Evolutionary conservation across 2,329 filamentous ascomycete species (phyloP).

Genomic region (Apiospora rasikravindrae): DNA sequence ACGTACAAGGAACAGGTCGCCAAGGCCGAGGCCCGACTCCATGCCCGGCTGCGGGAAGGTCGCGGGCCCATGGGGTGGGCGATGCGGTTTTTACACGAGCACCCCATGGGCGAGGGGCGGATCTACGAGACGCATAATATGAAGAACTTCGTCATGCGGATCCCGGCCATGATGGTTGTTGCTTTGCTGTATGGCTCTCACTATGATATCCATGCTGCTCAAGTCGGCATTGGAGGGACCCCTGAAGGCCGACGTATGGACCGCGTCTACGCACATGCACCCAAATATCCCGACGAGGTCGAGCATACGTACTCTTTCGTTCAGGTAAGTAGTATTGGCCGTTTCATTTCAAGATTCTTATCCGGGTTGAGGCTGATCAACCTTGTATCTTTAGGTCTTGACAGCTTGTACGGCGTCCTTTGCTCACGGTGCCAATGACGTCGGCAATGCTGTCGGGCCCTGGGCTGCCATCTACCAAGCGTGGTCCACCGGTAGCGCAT

Average conservation of each 20-base stretch:
- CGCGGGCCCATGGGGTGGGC: constrained; percentile 78
- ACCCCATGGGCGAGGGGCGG: constrained; percentile 73
- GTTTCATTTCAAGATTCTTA: not conserved
- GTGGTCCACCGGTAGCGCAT: constrained; percentile 67
- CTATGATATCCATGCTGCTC: constrained; percentile 82
- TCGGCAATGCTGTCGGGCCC: constrained; percentile 72
- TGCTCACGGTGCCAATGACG: constrained; percentile 79
- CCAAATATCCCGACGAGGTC: constrained; percentile 72
- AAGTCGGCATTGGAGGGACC: constrained; percentile 72
- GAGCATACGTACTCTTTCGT: constrained; percentile 73
- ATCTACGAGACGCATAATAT: constrained; percentile 81
- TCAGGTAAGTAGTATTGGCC: constrained; percentile 47
- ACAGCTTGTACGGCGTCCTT: constrained; percentile 77
- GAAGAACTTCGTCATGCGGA: constrained; percentile 63
- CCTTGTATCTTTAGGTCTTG: constrained; percentile 43
- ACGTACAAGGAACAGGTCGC: constrained; percentile 67
- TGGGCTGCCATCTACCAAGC: constrained; percentile 74
- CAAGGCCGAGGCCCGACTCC: constrained; percentile 61
- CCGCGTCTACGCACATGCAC: constrained; percentile 66
- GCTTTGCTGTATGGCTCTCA: constrained; percentile 76
- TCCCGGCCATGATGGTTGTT: constrained; percentile 70
- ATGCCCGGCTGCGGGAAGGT: constrained; percentile 66
- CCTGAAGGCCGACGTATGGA: constrained; percentile 76
- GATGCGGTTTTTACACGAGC: constrained; percentile 77
- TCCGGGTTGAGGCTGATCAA: no score